Conservation (phyloP, 2,329 filamentous ascomycete species). For the Chrysoporthe puriensis region DNA sequence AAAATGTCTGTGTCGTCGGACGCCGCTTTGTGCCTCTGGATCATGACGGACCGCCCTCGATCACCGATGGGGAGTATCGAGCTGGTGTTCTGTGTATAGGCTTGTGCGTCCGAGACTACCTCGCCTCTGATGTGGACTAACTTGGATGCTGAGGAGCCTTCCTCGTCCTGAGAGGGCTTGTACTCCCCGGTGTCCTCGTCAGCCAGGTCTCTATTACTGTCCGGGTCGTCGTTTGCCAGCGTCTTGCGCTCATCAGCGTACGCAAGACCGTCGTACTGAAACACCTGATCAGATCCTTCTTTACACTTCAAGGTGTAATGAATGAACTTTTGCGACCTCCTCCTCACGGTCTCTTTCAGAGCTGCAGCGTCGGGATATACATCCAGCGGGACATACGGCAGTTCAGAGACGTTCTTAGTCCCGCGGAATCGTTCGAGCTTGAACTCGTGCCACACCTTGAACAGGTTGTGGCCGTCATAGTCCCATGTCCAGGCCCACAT, state of each 20-base stretch:
- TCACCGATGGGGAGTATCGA: conserved; percentile 8
- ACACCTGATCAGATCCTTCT: conserved; percentile 3
- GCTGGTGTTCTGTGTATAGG: conserved; percentile 7
- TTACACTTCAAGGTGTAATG: conserved; percentile 18
- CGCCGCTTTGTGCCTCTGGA: conserved; percentile 3
- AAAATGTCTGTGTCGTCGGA: conserved; percentile 11
- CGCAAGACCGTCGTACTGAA: conserved; percentile 14
- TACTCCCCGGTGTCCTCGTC: conserved; percentile 1
- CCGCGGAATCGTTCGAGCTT: conserved; percentile 27
- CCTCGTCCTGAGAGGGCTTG: conserved; percentile 1
- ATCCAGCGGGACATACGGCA: conserved; percentile 25
- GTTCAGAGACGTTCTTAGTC: conserved; percentile 28
- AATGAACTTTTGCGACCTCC: conserved; percentile 23
- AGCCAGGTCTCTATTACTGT: not conserved
- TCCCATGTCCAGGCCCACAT: conserved; percentile 27
- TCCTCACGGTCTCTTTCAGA: conserved; percentile 8
- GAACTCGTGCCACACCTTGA: conserved; percentile 25
- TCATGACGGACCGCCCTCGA: not conserved
- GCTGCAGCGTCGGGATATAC: conserved; percentile 14
- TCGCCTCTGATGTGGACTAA: conserved; percentile 22
- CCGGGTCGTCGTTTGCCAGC: conserved; percentile 6
- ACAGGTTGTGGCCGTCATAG: conserved; percentile 28
- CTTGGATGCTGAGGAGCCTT: not conserved
- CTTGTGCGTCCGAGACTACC: conserved; percentile 23
- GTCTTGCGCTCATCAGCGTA: conserved; percentile 14